These are phyloP conservation scores for Verticillium isaacii DNA, from an alignment of 2,329 filamentous ascomycete species.

Conservation along the genomic window DNA sequence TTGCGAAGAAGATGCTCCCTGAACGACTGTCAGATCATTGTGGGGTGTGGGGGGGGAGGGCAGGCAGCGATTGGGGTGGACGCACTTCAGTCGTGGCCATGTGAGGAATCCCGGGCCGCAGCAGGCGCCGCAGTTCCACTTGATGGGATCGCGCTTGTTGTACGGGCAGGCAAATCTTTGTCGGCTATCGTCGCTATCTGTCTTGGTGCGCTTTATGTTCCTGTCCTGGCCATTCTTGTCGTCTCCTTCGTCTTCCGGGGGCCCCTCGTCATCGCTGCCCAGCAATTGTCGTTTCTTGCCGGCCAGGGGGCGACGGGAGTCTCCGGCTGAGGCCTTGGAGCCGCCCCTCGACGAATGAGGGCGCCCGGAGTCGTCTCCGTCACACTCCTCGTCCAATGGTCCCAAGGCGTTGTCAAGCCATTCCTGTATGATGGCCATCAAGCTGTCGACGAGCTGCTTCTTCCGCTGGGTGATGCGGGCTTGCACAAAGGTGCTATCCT, in stretches of 20 bases:
- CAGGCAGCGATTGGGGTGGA: not conserved
- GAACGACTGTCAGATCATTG: not conserved
- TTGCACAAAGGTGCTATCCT: not conserved
- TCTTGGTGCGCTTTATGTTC: slow-evolving; percentile 7
- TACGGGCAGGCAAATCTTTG: slow-evolving; percentile 30
- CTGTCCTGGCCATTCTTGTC: not conserved
- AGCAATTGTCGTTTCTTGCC: not conserved
- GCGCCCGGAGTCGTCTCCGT: not conserved
- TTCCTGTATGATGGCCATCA: slow-evolving; percentile 8
- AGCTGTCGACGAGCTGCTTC: slow-evolving; percentile 1
- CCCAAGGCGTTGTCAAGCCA: slow-evolving; percentile 5
- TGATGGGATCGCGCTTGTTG: slow-evolving; percentile 30
- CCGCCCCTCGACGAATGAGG: not conserved
- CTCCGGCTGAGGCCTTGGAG: not conserved
- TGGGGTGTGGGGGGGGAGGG: too few species aligned
- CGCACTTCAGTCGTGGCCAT: slow-evolving; percentile 33
- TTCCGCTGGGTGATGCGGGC: not conserved
- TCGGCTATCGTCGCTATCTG: not conserved
- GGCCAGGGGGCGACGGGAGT: not conserved
- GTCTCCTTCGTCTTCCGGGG: not conserved
- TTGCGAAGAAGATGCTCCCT: slow-evolving; percentile 33
- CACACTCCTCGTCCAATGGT: slow-evolving; percentile 1
- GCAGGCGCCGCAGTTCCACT: slow-evolving; percentile 28
- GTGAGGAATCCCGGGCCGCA: slow-evolving; percentile 30
- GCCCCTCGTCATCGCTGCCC: not conserved